Percentiles rank a stretch among this genome's conserved stretches.
phyloP scores from a whole-genome alignment of 202 grass and related monocot genomes.

The Thinopyrum obtusiflorum region DNA sequence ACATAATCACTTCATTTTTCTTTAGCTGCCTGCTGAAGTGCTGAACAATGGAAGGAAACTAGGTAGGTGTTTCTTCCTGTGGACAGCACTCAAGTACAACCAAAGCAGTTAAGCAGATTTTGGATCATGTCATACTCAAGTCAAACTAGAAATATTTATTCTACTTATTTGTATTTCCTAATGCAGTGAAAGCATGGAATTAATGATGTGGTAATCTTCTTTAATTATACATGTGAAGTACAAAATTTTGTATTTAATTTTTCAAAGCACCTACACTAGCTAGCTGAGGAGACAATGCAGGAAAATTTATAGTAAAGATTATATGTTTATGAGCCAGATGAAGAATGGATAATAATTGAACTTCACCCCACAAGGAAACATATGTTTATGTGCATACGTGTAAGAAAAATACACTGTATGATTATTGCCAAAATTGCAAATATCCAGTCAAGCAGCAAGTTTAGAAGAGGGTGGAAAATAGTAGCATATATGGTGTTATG shows the following conservation, averaged over 20 bases:
- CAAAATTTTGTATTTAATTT: neutral
- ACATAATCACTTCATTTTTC: conserved; percentile 10
- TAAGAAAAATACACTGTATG: neutral
- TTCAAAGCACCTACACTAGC: neutral
- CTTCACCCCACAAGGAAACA: conserved; percentile 4
- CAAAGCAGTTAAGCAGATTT: conserved; percentile 12
- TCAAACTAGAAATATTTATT: conserved; percentile 1
- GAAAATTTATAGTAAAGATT: neutral
- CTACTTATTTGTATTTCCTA: neutral
- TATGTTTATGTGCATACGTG: neutral
- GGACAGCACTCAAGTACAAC: conserved; percentile 9
- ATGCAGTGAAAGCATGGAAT: neutral
- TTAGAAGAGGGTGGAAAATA: neutral
- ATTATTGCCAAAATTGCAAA: neutral
- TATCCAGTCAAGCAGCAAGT: neutral
- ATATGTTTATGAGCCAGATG: neutral
- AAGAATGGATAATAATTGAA: conserved; percentile 1
- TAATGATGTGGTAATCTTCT: neutral
- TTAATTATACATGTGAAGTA: neutral
- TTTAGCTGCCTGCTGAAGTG: neutral
- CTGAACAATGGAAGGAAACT: neutral
- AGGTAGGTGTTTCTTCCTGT: neutral
- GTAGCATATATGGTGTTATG: neutral
- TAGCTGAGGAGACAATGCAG: neutral
- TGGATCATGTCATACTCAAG: neutral